Evolutionary conservation across 257 asterid species (phyloP).

Genomic region (Agastache rugosa): DNA sequence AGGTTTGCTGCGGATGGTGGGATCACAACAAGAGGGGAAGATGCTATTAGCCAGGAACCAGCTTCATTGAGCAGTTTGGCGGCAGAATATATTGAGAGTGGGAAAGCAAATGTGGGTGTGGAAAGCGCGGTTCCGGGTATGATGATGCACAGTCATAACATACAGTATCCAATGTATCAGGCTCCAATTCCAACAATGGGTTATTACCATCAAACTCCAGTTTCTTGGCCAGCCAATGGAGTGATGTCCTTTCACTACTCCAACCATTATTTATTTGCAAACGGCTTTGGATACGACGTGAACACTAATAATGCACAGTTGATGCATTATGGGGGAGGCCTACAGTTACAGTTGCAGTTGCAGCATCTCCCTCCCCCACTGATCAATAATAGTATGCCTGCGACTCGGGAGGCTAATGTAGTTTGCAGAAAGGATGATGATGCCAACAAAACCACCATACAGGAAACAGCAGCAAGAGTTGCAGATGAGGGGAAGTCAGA

Average conservation of each 20-base stretch:
- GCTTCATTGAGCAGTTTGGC: constrained; percentile 42
- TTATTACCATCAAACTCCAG: constrained; percentile 76
- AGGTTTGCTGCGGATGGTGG: constrained; percentile 42
- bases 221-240: constrained; percentile 75
- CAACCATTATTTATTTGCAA: constrained; percentile 67
- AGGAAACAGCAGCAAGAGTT: constrained; percentile 43
- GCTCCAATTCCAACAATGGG: constrained; percentile 73
- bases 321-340: constrained; percentile 64
- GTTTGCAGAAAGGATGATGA: constrained; percentile 55
- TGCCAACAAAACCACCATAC: constrained; percentile 34
- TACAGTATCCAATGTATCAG: constrained; percentile 70
- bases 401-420: constrained; percentile 57
- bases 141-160: constrained; percentile 54
- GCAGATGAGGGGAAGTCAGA: constrained; percentile 47
- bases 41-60: constrained; percentile 40
- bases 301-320: constrained; percentile 56
- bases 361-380: constrained; percentile 58
- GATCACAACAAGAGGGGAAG: constrained; percentile 38
- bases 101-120: constrained; percentile 45
- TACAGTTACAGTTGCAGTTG: constrained; percentile 62
- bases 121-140: constrained; percentile 53
- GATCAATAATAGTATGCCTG: constrained; percentile 60
- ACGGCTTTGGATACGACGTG: constrained; percentile 68
- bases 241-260: constrained; percentile 69
- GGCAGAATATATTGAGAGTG: constrained; percentile 46